Evolutionary conservation across 2,329 filamentous ascomycete species (phyloP), one percentile per base, ranked within the genome.

Genomic region (Fusarium illudens): DNA sequence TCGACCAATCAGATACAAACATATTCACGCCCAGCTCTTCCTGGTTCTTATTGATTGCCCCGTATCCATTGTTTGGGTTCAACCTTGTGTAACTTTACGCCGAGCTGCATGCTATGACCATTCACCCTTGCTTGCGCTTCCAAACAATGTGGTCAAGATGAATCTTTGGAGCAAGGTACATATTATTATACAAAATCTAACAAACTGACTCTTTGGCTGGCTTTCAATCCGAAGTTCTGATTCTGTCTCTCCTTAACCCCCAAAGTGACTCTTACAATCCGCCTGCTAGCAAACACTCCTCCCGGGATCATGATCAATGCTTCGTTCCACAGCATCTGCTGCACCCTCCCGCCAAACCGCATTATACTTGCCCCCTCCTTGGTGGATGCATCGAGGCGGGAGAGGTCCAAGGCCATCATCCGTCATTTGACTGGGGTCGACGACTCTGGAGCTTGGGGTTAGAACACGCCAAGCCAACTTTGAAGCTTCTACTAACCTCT

Each of bases 381-480:
- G 67, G 30, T 71, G 71, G 32, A 68, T 54, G 15, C 58, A 36
- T 39, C 20, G 57, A 55, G 65, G 69, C 25, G 62, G 62, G 7
- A 39, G 22, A 13, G 64, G 69, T 9, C 39, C 34, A 25, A 15
- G 12, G 3, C 17, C 36, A 30, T 58, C 54, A 15, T 62, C 54
- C 15, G 49, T 54, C 17, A 49, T 54, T 36, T 60, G 33, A 19
- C 57, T 64, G 7, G 52, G 33, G 30, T 19, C 39, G 7, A 49
- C 13, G 17, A 22, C 20, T 27, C 65, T 70, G 13, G 25, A 49
- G 10, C 15, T 36, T n/a, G 20, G 6, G 17, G 36, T 62, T 7
- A 60, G 60, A 22, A 37, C n/a, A 25, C n/a, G 12, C 2, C 17
- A 15, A 9, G 52, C 11, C 32, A 4, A 27, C n/a, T 6, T 12